A percentile compares a stretch with the other conserved stretches of the same genome.
Conservation (phyloP, 2,329 filamentous ascomycete species). For the Calonectria hongkongensis region DNA sequence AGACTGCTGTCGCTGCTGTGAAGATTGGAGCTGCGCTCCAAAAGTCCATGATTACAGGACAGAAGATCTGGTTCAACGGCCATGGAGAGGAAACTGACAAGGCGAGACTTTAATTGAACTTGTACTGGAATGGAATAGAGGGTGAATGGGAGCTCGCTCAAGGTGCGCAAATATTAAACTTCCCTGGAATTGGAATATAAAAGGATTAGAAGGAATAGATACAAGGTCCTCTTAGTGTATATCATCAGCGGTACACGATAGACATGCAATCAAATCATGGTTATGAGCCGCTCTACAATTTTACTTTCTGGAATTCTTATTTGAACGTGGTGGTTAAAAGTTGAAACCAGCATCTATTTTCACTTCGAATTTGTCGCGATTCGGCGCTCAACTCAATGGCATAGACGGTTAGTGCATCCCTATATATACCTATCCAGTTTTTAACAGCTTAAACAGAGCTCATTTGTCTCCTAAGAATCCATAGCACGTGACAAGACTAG, state of each 20-base stretch:
- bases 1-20: constrained; percentile 75
- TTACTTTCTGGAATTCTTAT: background rate
- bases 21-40: constrained; percentile 77
- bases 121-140: background rate
- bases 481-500: too few relatives aligned
- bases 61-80: constrained; percentile 75
- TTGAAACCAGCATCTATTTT: background rate
- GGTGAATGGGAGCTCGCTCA: background rate
- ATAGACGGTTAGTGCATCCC: too few relatives aligned
- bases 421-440: background rate
- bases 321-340: background rate
- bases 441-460: too few relatives aligned
- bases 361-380: too few relatives aligned
- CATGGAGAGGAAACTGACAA: constrained; percentile 36
- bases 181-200: background rate
- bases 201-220: constrained; percentile 5
- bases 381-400: too few relatives aligned
- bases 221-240: background rate
- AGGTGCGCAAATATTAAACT: background rate
- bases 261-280: constrained; percentile 1
- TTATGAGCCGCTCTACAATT: background rate
- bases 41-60: constrained; percentile 71
- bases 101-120: constrained; percentile 25
- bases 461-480: too few relatives aligned
- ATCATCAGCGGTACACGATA: background rate